These are phyloP conservation scores for Clarireedia sp. DNA, from an alignment of 2,329 filamentous ascomycete species.

Conservation along the genomic window DNA sequence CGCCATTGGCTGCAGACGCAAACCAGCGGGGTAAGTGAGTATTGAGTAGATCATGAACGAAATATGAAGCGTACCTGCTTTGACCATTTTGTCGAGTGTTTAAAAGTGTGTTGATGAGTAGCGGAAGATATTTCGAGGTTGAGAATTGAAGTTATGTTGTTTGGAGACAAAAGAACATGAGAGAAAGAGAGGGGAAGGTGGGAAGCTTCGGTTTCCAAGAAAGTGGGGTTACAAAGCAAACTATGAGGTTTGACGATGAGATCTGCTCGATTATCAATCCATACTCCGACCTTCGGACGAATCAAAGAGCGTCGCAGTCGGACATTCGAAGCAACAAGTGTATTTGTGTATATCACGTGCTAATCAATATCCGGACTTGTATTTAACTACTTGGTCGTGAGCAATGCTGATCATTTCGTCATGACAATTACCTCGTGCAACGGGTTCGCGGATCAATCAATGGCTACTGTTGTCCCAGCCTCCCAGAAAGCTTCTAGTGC, in stretches of 20 bases:
- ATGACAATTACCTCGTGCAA: too few species aligned
- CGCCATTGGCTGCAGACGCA: slow-evolving; percentile 19
- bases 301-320: not conserved
- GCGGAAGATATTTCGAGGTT: not conserved
- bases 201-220: not conserved
- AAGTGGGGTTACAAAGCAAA: slow-evolving; percentile 2
- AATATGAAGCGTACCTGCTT: slow-evolving; percentile 66
- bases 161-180: not conserved
- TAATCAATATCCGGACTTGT: too few species aligned
- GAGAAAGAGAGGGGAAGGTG: slow-evolving; percentile 1
- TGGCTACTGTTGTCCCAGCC: too few species aligned
- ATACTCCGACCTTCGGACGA: not conserved
- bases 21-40: slow-evolving; percentile 8
- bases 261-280: slow-evolving; percentile 2
- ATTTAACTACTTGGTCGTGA: too few species aligned
- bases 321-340: not conserved
- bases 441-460: too few species aligned
- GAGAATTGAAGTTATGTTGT: slow-evolving; percentile 2
- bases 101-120: slow-evolving; percentile 15
- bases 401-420: too few species aligned
- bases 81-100: slow-evolving; percentile 79
- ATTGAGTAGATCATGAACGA: not conserved
- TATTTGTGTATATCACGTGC: too few species aligned
- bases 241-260: too few species aligned
- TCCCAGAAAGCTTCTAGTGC: too few species aligned